Evolutionary conservation across 768 basidiomycete genomes (phyloP).

Genomic region (Coprinopsis cinerea): DNA sequence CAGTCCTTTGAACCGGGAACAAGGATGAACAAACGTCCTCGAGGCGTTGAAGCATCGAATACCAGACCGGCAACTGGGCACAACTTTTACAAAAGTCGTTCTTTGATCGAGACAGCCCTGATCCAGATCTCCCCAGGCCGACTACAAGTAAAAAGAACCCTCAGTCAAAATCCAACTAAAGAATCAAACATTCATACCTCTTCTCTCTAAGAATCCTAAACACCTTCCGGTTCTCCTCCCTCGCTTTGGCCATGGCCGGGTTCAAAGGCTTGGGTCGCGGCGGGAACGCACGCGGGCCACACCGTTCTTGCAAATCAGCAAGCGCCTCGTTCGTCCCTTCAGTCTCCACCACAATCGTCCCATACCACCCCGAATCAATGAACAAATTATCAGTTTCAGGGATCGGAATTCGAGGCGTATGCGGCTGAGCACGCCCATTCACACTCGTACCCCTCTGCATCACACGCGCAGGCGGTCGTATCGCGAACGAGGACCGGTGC

Average conservation of each 20-base stretch:
- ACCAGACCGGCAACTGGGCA: too few species aligned
- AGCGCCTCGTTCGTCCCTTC: constrained; percentile 86
- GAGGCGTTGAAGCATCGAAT: too few species aligned
- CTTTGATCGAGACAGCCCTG: constrained; percentile 59
- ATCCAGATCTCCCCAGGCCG: constrained; percentile 75
- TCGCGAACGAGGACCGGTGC: constrained; percentile 69
- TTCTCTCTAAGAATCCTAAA: constrained; percentile 74
- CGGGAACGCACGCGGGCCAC: constrained; percentile 63
- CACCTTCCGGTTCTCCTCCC: constrained; percentile 28
- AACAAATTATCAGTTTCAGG: constrained; percentile 49
- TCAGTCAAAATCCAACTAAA: constrained; percentile 4
- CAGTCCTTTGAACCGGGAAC: too few species aligned
- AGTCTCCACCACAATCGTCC: constrained; percentile 76
- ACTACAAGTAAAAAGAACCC: constrained; percentile 27
- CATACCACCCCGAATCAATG: constrained; percentile 80
- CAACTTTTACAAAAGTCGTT: constrained; percentile 43
- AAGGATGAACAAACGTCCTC: too few species aligned
- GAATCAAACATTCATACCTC: constrained; percentile 37
- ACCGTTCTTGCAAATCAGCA: constrained; percentile 69
- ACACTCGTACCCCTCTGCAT: constrained; percentile 25
- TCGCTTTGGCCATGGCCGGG: constrained; percentile 27
- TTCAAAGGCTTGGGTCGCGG: constrained; percentile 42
- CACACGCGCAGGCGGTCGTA: constrained; percentile 42
- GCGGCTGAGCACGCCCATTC: constrained; percentile 16
- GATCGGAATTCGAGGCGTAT: constrained; percentile 39